Evolutionary conservation across 257 asterid species (phyloP).

Genomic region (Solanum bukasovii): DNA sequence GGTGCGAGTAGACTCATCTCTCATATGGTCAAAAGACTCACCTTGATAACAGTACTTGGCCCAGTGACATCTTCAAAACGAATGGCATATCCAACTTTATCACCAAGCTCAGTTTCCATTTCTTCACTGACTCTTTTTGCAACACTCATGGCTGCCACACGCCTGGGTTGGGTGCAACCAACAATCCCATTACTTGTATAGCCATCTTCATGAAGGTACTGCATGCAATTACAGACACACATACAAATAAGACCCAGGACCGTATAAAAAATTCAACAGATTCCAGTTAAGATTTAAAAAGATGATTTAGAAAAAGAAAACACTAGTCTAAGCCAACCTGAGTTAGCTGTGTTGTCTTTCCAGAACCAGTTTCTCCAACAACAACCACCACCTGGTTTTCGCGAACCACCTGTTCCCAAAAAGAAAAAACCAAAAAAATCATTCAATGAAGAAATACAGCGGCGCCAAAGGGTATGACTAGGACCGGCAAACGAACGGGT

Average conservation of each 20-base stretch:
- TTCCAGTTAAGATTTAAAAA: not conserved
- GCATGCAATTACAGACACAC: constrained; percentile 15
- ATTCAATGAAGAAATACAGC: not conserved
- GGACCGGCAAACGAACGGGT: not conserved
- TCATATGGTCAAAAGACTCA: not conserved
- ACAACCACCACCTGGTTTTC: constrained; percentile 95
- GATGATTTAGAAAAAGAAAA: not conserved
- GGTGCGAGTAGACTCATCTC: not conserved
- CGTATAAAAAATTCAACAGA: not conserved
- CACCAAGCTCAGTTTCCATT: constrained; percentile 94
- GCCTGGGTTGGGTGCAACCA: constrained; percentile 99
- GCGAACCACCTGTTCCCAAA: constrained; percentile 55
- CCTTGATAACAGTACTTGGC: constrained; percentile 85
- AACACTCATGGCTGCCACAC: constrained; percentile 99
- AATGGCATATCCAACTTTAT: constrained; percentile 87
- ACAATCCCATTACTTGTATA: constrained; percentile 61
- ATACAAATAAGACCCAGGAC: not conserved
- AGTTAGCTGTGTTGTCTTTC: constrained; percentile 92
- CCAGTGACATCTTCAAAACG: constrained; percentile 99
- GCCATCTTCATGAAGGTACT: constrained; percentile 92
- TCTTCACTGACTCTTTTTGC: constrained; percentile 98
- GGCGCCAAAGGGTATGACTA: not conserved
- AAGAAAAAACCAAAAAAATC: not conserved
- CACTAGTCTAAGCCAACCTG: constrained; percentile 44
- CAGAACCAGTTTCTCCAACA: constrained; percentile 99